phyloP scores from a whole-genome alignment of 2,329 filamentous ascomycete species.

The Stemphylium beticola region DNA sequence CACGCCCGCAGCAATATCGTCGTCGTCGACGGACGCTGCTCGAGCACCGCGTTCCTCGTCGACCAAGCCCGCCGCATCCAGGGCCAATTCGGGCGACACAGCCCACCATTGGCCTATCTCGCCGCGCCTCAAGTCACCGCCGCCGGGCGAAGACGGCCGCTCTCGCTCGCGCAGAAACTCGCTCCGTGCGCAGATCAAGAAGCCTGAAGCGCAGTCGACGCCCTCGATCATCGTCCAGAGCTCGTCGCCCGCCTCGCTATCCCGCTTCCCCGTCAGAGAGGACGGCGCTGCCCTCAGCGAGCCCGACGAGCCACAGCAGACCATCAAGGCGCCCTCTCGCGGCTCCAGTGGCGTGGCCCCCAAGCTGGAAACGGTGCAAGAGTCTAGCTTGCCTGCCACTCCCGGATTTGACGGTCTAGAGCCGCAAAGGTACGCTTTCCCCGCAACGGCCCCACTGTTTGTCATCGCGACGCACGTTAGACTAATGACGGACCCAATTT shows the following conservation, averaged over 20 bases:
- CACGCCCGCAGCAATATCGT: conserved; percentile 62
- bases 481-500: conserved; percentile 26
- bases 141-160: conserved; percentile 50
- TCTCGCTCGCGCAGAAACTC: conserved; percentile 54
- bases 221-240: conserved; percentile 56
- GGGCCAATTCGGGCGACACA: conserved; percentile 52
- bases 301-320: conserved; percentile 46
- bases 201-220: conserved; percentile 40
- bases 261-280: conserved; percentile 39
- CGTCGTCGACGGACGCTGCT: conserved; percentile 64
- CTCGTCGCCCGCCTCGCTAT: conserved; percentile 50
- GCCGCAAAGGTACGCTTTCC: conserved; percentile 40
- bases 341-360: conserved; percentile 64
- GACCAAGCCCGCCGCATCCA: conserved; percentile 46
- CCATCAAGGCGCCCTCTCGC: conserved; percentile 55
- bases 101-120: conserved; percentile 77
- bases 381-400: conserved; percentile 76
- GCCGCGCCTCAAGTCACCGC: conserved; percentile 77
- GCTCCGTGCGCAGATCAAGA: conserved; percentile 45
- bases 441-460: conserved; percentile 38
- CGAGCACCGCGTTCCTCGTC: conserved; percentile 52
- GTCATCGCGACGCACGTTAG: conserved; percentile 34
- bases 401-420: conserved; percentile 58
- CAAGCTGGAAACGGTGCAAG: conserved; percentile 87
- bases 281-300: conserved; percentile 39